Evolutionary conservation across 2,329 filamentous ascomycete genomes (phyloP), one percentile per base, ranked within the genome.

Genomic region (Dothideomycetes sp.): DNA sequence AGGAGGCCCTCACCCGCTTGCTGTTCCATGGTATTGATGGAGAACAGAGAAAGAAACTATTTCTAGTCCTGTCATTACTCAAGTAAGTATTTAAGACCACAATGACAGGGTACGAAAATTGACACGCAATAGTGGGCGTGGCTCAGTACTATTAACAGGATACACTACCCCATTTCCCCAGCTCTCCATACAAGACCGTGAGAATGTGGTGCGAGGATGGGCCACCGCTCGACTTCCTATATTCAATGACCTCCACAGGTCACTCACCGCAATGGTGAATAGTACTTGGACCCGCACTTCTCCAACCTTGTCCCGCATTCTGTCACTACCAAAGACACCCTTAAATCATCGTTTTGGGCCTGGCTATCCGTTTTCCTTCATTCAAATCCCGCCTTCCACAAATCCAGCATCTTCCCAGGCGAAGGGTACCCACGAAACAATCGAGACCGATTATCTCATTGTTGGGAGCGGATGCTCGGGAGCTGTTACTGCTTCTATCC

Each of bases 391-490:
- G 2, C 64, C 73, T 0, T 65, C 67, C 1, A 29, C 49, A 4
- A 16, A 39, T 2, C 65, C 75, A 0, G 75, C 79, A 46, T n/a
- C n/a, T n/a, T n/a, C n/a, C n/a, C n/a, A n/a, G n/a, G n/a, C n/a
- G 22, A 12, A 27, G 22, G 22, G 7, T 27, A 12, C 7, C 7
- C 22, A 7, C 12, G 22, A 27, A 12, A 68, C 70, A 3, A 63
- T 93, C 30, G 76, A 86, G 39, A 81, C 83, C 0, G 89, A 95
- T 57, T 77, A 94, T 1, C 76, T 94, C 31, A 78, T 95, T 42
- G 72, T 95, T 15, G 88, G 88, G 2, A 91, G 84, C 29, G 88
- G 88, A 19, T 93, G 84, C 50, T 88, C 88, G 46, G 87, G 84
- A 31, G 84, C 72, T 8, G 86, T 94, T 0, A 75, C 73, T 27